Base-by-base conservation (phyloP, 495 filamentous ascomycete species). In the Acidiella bohemica region DNA sequence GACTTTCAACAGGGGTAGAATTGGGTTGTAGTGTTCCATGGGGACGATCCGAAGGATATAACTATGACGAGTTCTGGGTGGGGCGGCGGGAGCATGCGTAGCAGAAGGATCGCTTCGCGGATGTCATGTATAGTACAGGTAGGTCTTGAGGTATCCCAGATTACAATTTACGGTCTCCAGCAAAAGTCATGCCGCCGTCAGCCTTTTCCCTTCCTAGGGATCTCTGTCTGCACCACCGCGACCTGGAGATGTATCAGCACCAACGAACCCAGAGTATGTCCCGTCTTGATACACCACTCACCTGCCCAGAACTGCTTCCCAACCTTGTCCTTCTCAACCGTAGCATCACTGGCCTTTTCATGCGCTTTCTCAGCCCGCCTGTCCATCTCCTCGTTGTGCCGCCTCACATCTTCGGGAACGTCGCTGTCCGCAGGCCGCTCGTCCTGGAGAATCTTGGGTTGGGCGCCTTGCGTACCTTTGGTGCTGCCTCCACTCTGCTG, bases 331-430 rank as follows among this genome's bases (percentile, higher is more conserved):
- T 61, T 53, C 47, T 53, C 38, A 21, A 29, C 46, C 20, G 53
- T 39, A 32, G 43, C 41, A 31, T 56, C 39, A 5, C 24, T 39
- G 18, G 41, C 42, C 53, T 53, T 49, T 32, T 53, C 49, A 32
- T 52, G 17, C 41, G 59, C 18, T 67, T 57, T 38, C 67, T 62
- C 49, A 76, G 56, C 34, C 62, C 57, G 44, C 18, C 44, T 54
- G 39, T 78, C 71, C 43, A 81, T 75, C 57, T 81, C 78, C 24
- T 67, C 48, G 49, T 76, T 71, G 18, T 81, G 64, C 46, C 75
- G 59, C 58, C 67, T 66, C 32, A 75, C 58, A 3, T 51, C 42
- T 32, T 60, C 46, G 11, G 38, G 21, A 41, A 45, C 36, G 19
- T 53, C 36, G 0, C 40, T 46, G 10, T 51, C 42, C 4, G 14